These are phyloP conservation scores for Lenzites betulinus DNA, from an alignment of 768 basidiomycete species.

Conservation along the genomic window DNA sequence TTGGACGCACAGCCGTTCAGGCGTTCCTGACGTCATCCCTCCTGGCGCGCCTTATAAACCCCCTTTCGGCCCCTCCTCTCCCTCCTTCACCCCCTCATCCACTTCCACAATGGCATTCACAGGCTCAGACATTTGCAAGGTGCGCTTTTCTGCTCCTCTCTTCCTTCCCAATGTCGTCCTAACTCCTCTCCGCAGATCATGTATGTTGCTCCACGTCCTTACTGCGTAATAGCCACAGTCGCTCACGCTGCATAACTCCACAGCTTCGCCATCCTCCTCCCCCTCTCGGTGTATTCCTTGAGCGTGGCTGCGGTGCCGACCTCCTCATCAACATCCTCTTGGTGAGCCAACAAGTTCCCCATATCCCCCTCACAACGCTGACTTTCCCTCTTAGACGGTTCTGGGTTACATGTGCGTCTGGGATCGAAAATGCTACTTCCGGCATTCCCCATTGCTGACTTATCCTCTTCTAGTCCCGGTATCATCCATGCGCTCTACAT, in stretches of 20 bases:
- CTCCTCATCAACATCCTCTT: slow-evolving; percentile 78
- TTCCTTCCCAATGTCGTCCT: background rate
- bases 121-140: slow-evolving; percentile 77
- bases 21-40: slow-evolving; percentile 18
- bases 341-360: slow-evolving; percentile 29
- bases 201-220: slow-evolving; percentile 31
- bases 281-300: slow-evolving; percentile 86
- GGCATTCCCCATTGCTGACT: slow-evolving; percentile 17
- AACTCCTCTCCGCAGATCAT: slow-evolving; percentile 42
- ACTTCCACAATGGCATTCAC: slow-evolving; percentile 63
- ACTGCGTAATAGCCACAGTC: background rate
- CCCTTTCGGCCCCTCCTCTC: background rate
- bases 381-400: slow-evolving; percentile 46
- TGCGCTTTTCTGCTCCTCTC: slow-evolving; percentile 30
- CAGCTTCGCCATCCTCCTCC: slow-evolving; percentile 70
- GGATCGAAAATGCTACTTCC: background rate
- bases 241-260: background rate
- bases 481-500: slow-evolving; percentile 84
- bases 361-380: background rate
- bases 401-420: slow-evolving; percentile 75
- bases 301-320: slow-evolving; percentile 81
- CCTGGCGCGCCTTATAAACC: slow-evolving; percentile 4
- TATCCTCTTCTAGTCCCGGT: slow-evolving; percentile 57
- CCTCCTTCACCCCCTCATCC: slow-evolving; percentile 17
- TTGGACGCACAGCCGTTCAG: background rate